These are phyloP conservation scores for Cyathus striatus DNA, from an alignment of 768 basidiomycete genomes.

Conservation along the genomic window DNA sequence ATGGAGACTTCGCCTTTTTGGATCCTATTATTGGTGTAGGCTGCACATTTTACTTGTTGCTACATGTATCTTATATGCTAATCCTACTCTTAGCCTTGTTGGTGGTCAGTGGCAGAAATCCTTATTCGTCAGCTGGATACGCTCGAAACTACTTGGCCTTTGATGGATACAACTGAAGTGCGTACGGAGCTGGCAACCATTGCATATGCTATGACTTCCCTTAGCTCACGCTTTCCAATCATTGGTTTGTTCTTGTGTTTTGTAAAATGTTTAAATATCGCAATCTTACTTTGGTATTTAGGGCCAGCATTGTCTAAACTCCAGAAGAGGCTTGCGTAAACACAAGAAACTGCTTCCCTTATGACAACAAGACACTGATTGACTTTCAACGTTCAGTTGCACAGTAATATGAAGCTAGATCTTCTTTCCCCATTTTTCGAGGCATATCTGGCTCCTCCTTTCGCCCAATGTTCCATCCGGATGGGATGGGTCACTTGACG, in stretches of 20 bases:
- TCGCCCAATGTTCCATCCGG: not conserved
- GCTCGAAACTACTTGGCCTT: slow-evolving; percentile 60
- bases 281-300: too few relatives aligned
- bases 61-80: slow-evolving; percentile 5
- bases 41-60: slow-evolving; percentile 6
- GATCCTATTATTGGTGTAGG: slow-evolving; percentile 76
- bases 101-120: slow-evolving; percentile 65
- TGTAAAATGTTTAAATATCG: too few relatives aligned
- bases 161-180: slow-evolving; percentile 50
- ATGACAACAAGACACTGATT: too few relatives aligned
- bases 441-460: not conserved
- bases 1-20: slow-evolving; percentile 64
- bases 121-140: slow-evolving; percentile 62
- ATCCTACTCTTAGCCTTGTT: slow-evolving; percentile 49
- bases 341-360: too few relatives aligned
- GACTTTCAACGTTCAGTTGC: too few relatives aligned
- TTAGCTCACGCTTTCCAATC: slow-evolving; percentile 58
- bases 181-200: slow-evolving; percentile 58
- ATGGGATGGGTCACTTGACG: too few relatives aligned
- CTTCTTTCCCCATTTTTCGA: slow-evolving; percentile 2
- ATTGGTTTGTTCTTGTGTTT: too few relatives aligned
- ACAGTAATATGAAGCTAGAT: slow-evolving; percentile 1
- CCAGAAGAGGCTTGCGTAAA: slow-evolving; percentile 33
- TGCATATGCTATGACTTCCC: slow-evolving; percentile 58
- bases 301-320: slow-evolving; percentile 34